These are phyloP conservation scores for Cenococcum geophilum DNA, from an alignment of 495 filamentous ascomycete species.

Conservation along the genomic window DNA sequence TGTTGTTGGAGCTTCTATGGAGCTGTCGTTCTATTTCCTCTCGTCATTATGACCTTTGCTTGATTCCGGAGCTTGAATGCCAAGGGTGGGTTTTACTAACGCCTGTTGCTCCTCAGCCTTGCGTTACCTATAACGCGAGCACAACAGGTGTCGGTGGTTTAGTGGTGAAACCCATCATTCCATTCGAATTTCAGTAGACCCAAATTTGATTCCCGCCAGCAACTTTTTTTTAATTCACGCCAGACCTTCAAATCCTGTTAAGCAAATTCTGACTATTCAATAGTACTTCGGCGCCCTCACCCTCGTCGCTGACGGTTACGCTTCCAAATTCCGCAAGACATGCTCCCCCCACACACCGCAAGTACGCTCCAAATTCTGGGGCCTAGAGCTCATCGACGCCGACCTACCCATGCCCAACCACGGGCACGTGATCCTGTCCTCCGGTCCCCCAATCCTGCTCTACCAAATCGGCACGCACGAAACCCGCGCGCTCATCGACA, in stretches of 20 bases:
- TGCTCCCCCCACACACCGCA: conserved; percentile 63
- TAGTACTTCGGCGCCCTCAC: conserved; percentile 84
- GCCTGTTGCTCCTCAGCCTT: no score
- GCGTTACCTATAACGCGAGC: no score
- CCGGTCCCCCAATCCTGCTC: conserved; percentile 73
- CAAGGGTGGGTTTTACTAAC: no score
- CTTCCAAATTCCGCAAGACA: conserved; percentile 83
- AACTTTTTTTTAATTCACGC: no score
- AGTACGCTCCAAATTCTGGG: conserved; percentile 79
- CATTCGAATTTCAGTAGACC: no score
- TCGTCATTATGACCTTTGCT: background rate
- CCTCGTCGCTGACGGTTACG: conserved; percentile 88
- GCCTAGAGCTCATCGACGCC: conserved; percentile 83
- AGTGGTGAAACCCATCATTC: no score
- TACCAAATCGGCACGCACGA: conserved; percentile 97
- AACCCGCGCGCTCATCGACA: conserved; percentile 82
- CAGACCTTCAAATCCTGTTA: background rate
- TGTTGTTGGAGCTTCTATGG: background rate
- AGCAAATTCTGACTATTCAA: background rate
- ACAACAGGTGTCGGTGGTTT: no score
- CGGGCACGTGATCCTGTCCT: conserved; percentile 83
- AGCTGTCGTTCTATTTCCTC: background rate
- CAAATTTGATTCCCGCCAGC: no score
- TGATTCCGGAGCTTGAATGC: no score
- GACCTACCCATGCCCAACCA: conserved; percentile 63